Evolutionary conservation across 139 green algal genomes (phyloP).

Genomic region (Chlamydomonas sp.): DNA sequence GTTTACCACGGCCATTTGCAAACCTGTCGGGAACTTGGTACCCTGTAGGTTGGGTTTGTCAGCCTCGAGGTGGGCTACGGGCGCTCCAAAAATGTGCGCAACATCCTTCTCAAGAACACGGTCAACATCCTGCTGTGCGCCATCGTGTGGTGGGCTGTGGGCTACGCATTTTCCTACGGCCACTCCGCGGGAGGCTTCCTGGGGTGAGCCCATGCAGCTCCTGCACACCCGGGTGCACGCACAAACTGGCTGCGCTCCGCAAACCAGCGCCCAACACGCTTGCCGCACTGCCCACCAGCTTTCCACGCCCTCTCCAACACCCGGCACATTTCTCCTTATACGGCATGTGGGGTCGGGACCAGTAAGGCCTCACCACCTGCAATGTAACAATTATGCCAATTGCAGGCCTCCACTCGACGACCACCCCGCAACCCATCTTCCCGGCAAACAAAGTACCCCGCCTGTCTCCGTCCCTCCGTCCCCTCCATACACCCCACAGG

Average conservation of each 20-base stretch:
- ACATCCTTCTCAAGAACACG: constrained; percentile 63
- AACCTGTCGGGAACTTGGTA: background rate
- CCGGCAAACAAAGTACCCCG: background rate
- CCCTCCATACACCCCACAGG: constrained; percentile 5
- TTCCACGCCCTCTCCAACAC: too few relatives aligned
- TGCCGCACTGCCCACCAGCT: too few relatives aligned
- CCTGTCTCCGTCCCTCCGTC: background rate
- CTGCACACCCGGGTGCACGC: too few relatives aligned
- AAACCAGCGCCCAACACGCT: background rate
- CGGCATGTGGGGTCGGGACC: too few relatives aligned
- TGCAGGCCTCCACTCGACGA: background rate
- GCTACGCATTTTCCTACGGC: constrained; percentile 76
- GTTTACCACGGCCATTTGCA: too few relatives aligned
- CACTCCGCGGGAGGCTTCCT: constrained; percentile 54
- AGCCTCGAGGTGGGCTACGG: constrained; percentile 54
- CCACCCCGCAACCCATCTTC: background rate
- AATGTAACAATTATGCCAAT: background rate
- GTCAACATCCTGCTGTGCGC: constrained; percentile 52
- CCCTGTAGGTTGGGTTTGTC: constrained; percentile 48
- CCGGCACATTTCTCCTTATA: too few relatives aligned
- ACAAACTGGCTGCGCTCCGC: background rate
- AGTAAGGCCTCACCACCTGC: too few relatives aligned
- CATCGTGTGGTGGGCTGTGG: constrained; percentile 69
- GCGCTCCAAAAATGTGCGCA: constrained; percentile 59
- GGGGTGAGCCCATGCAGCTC: constrained; percentile 44